These are phyloP conservation scores for Trichoderma arundinaceum DNA, from an alignment of 2,329 filamentous ascomycete species.

Conservation along the genomic window DNA sequence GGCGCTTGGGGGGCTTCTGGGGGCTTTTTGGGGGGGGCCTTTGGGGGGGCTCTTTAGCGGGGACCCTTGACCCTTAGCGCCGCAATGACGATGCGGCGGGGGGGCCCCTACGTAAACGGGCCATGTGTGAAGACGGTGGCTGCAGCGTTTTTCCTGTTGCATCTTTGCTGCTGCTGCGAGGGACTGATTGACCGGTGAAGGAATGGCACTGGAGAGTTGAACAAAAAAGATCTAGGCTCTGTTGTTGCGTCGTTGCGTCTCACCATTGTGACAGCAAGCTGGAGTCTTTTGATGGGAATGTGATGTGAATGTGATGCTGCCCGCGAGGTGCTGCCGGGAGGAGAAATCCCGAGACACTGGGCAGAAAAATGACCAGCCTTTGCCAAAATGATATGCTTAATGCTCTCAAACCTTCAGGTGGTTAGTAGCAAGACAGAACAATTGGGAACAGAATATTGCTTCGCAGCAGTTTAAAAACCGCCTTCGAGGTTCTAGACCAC, in stretches of 20 bases:
- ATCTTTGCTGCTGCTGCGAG: not conserved
- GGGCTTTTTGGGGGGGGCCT: conserved; percentile 1
- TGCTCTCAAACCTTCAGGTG: too few relatives aligned
- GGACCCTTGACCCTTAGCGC: conserved; percentile 33
- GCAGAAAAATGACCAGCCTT: too few relatives aligned
- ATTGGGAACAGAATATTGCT: conserved; percentile 9
- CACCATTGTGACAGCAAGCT: too few relatives aligned
- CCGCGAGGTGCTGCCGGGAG: too few relatives aligned
- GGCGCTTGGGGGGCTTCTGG: not conserved
- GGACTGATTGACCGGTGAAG: too few relatives aligned
- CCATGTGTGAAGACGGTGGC: conserved; percentile 17
- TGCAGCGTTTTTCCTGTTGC: conserved; percentile 2
- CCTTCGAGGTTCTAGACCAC: not conserved
- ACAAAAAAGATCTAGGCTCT: too few relatives aligned
- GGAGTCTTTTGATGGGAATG: too few relatives aligned
- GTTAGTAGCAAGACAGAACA: not conserved
- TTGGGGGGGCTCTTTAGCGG: conserved; percentile 27
- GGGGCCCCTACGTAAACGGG: not conserved
- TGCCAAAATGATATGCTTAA: too few relatives aligned
- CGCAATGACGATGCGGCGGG: conserved; percentile 34
- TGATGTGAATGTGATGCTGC: too few relatives aligned
- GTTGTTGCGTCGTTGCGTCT: too few relatives aligned
- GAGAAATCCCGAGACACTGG: too few relatives aligned
- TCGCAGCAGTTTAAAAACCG: not conserved
- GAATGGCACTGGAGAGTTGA: too few relatives aligned